Percentiles rank a stretch among this genome's conserved stretches.
These are phyloP conservation scores for Phytophthora kernoviae DNA, from an alignment of 352 stramenopile genomes.

Conservation along the genomic window DNA sequence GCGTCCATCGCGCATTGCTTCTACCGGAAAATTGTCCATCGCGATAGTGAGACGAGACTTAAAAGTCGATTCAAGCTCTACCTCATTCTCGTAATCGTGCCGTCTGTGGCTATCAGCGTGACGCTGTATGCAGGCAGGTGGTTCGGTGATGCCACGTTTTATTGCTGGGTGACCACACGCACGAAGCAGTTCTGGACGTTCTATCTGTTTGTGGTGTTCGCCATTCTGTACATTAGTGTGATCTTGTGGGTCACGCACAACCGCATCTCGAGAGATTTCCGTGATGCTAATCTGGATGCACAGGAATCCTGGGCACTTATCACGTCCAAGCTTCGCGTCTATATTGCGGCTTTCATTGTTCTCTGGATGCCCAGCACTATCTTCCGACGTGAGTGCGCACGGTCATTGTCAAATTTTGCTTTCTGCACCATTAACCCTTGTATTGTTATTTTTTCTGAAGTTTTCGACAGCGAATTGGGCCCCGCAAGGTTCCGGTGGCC, in stretches of 20 bases:
- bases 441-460: slow-evolving; percentile 24
- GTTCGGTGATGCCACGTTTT: slow-evolving; percentile 64
- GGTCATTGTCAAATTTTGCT: neutral
- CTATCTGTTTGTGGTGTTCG: slow-evolving; percentile 68
- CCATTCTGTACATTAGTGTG: slow-evolving; percentile 70
- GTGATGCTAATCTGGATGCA: slow-evolving; percentile 65
- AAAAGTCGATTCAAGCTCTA: slow-evolving; percentile 69
- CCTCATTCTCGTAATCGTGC: slow-evolving; percentile 49
- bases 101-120: slow-evolving; percentile 40
- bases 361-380: slow-evolving; percentile 68
- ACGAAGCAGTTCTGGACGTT: slow-evolving; percentile 57
- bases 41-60: slow-evolving; percentile 67
- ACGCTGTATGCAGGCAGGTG: slow-evolving; percentile 42
- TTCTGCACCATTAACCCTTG: slow-evolving; percentile 6
- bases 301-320: slow-evolving; percentile 69
- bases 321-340: slow-evolving; percentile 66
- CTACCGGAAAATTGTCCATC: slow-evolving; percentile 68
- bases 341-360: slow-evolving; percentile 73
- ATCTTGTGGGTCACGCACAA: slow-evolving; percentile 69
- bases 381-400: slow-evolving; percentile 56
- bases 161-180: slow-evolving; percentile 72
- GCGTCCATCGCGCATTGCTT: slow-evolving; percentile 74
- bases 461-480: slow-evolving; percentile 52
- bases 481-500: slow-evolving; percentile 52
- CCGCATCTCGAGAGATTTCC: slow-evolving; percentile 49